These are phyloP conservation scores for Capsicum pubescens DNA, from an alignment of 257 asterid species.

Conservation along the genomic window DNA sequence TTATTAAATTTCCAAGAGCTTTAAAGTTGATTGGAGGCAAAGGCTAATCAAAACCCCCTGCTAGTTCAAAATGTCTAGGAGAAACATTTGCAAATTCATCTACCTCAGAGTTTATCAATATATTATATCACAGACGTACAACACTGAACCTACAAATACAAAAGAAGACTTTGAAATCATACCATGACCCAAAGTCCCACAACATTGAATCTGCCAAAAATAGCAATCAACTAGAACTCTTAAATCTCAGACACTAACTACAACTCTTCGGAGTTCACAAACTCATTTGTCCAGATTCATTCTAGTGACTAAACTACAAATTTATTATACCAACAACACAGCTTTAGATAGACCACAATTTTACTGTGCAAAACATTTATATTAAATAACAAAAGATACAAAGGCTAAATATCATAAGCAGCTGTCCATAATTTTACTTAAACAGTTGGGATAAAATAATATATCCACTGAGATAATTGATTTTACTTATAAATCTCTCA, in stretches of 20 bases:
- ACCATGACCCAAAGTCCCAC: not conserved
- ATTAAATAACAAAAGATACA: not conserved
- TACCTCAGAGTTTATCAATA: conserved; percentile 6
- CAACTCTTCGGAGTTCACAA: not conserved
- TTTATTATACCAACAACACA: not conserved
- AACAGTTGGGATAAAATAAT: not conserved
- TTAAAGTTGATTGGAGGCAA: no score
- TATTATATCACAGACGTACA: not conserved
- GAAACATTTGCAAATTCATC: not conserved
- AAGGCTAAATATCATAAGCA: not conserved
- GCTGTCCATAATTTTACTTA: not conserved
- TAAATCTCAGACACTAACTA: not conserved
- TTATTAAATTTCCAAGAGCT: no score
- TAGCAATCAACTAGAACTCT: not conserved
- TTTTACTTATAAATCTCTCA: not conserved
- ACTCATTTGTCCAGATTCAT: not conserved
- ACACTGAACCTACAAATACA: conserved; percentile 10
- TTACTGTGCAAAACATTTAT: not conserved
- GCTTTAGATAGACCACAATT: conserved; percentile 2
- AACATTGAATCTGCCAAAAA: not conserved
- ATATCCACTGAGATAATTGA: not conserved
- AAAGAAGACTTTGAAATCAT: not conserved
- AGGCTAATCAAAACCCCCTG: not conserved
- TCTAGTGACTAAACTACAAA: conserved; percentile 5
- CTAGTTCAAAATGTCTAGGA: not conserved